Evolutionary conservation across 1,139 yeast genomes (phyloP), one percentile per base, ranked within the genome.

Genomic region (Arxiozyma heterogenica): DNA sequence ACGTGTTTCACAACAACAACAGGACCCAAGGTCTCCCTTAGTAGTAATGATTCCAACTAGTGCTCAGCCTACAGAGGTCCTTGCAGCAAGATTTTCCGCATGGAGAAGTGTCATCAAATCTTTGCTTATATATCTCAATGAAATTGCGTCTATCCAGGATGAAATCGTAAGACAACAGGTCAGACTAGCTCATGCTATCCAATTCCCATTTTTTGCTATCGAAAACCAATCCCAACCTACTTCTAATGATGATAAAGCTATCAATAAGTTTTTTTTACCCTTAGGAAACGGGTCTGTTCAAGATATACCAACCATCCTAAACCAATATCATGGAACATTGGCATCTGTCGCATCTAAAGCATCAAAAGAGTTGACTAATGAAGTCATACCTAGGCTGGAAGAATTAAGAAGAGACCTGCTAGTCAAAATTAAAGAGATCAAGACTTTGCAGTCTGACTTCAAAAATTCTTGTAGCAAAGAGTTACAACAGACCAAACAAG

Each of bases 381-480:
- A 81, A 42, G 81, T 89, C 20, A 81, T 91, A 50, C 97, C 97
- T 46, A 80, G 94, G 59, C 75, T 91, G 47, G 96, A 89, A 66
- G 96, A 87, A 63, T 76, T 91, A 62, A 79, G 94, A 62, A 79
- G 88, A 58, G 97, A 90, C 68, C 74, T 91, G 57, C 71, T 86
- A 57, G 83, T 88, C 51, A 90, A 91, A 67, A 88, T 90, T 58
- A 89, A 86, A 70, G 97, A 91, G 69, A 90, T 91, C 62, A 86
- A 83, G 66, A 80, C 86, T 54, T 73, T 90, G 57, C 84, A 85
- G 61, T 82, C 87, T 48, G 97, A 91, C 69, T 91, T 91, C 71
- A 85, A 84, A 63, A 86, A 85, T 65, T 80, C 81, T 54, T 83
- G 90, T 59, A 74, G 76, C 42, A 82, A 80, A 64, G 96, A 89